These are phyloP conservation scores for Dipsacomyces acuminosporus DNA, from an alignment of 371 early-diverging fungal species.

Conservation along the genomic window DNA sequence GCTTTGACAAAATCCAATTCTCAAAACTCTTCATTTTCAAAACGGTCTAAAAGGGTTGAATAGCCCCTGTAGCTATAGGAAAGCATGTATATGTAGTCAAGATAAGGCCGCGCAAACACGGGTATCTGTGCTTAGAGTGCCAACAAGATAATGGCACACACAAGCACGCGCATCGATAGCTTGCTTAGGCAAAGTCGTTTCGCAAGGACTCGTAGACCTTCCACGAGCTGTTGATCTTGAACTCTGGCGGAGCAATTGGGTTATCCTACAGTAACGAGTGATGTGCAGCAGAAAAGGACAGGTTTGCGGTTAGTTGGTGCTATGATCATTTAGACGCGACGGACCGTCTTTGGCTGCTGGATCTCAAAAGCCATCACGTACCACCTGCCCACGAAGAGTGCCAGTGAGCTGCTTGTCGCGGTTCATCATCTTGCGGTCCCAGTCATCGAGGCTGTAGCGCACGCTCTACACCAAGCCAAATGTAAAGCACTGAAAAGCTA, in stretches of 20 bases:
- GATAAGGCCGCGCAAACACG: no score
- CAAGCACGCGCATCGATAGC: not conserved
- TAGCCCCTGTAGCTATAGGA: no score
- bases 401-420: constrained; percentile 48
- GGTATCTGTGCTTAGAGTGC: no score
- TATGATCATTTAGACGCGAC: no score
- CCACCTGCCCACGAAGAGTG: constrained; percentile 31
- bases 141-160: no score
- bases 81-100: not conserved
- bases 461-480: constrained; percentile 1
- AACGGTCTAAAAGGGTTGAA: no score
- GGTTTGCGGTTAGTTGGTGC: no score
- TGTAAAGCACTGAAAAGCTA: no score
- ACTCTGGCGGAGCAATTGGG: constrained; percentile 37
- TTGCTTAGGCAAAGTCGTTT: constrained; percentile 20
- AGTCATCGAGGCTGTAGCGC: constrained; percentile 42
- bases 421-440: constrained; percentile 45
- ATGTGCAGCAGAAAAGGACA: no score
- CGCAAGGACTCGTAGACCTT: constrained; percentile 39
- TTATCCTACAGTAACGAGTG: constrained; percentile 7
- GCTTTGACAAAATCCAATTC: no score
- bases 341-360: no score
- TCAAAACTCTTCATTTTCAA: no score
- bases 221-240: constrained; percentile 44
- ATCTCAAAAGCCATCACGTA: not conserved